Evolutionary conservation across 106 monocot genomes (phyloP).

Genomic region (Hemerocallis citrina): DNA sequence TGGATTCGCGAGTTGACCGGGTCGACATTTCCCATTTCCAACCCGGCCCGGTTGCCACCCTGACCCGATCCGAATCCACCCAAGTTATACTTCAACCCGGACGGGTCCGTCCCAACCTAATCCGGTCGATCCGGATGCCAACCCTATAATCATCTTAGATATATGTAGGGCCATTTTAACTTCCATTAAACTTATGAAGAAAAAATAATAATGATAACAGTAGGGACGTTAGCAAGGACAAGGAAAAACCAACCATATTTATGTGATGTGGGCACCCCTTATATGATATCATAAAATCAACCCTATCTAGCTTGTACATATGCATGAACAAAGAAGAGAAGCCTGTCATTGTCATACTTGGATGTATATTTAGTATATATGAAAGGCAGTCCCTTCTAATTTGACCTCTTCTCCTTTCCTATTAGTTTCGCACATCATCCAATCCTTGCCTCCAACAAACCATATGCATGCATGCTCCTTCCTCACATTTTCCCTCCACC

Average conservation of each 20-base stretch:
- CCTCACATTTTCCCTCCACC: neutral
- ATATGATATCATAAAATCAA: neutral
- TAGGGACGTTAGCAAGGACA: slow-evolving; percentile 2
- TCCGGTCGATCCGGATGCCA: no score
- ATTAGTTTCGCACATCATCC: slow-evolving; percentile 1
- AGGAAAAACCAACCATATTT: neutral
- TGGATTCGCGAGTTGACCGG: no score
- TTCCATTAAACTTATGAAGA: no score
- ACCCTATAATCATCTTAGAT: no score
- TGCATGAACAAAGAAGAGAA: slow-evolving; percentile 5
- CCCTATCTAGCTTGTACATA: neutral
- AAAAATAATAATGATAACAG: no score
- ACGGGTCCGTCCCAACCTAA: no score
- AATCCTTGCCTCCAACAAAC: slow-evolving; percentile 6
- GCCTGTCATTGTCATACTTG: neutral
- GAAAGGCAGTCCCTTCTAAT: neutral
- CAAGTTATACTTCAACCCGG: no score
- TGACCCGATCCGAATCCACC: no score
- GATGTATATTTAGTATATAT: neutral
- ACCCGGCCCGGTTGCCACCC: no score
- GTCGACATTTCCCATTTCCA: no score
- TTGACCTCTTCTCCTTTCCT: slow-evolving; percentile 7
- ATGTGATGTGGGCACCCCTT: neutral
- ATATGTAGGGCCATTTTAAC: no score
- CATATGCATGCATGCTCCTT: neutral